Evolutionary conservation across 129 eudicot genomes (phyloP).

Genomic region (Pittosporum tobira): DNA sequence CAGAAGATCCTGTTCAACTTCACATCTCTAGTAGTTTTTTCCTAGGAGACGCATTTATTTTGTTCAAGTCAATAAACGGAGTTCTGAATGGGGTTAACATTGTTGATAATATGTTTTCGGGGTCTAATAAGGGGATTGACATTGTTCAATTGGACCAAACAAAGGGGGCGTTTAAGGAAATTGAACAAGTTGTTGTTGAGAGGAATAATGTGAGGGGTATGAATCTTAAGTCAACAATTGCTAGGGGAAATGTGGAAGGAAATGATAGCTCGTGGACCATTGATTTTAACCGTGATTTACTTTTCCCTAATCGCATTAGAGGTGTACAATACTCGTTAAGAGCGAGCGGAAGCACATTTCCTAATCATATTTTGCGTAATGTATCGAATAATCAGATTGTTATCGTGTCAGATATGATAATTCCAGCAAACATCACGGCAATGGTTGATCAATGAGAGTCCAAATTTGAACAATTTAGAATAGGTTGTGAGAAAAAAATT

Average conservation of each 20-base stretch:
- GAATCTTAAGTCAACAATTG: slow-evolving; percentile 57
- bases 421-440: slow-evolving; percentile 40
- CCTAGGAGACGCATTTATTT: slow-evolving; percentile 64
- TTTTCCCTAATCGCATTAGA: slow-evolving; percentile 47
- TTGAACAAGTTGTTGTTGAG: slow-evolving; percentile 55
- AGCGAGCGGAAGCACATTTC: slow-evolving; percentile 35
- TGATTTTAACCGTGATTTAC: slow-evolving; percentile 39
- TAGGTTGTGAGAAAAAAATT: too few relatives aligned
- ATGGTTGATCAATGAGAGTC: slow-evolving; percentile 65
- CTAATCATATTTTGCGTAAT: slow-evolving; percentile 49
- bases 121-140: slow-evolving; percentile 47
- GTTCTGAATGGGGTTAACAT: slow-evolving; percentile 49
- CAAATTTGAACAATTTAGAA: not conserved
- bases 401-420: slow-evolving; percentile 41
- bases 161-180: slow-evolving; percentile 29
- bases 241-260: slow-evolving; percentile 29
- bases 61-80: slow-evolving; percentile 56
- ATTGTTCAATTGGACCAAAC: slow-evolving; percentile 60
- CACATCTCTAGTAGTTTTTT: slow-evolving; percentile 57
- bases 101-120: slow-evolving; percentile 78
- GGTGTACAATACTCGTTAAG: slow-evolving; percentile 50
- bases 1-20: slow-evolving; percentile 86
- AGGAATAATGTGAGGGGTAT: slow-evolving; percentile 59
- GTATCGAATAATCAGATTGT: slow-evolving; percentile 49
- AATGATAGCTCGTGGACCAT: slow-evolving; percentile 48